These are phyloP conservation scores for Epichloe sylvatica DNA, from an alignment of 2,329 filamentous ascomycete genomes.

Conservation along the genomic window DNA sequence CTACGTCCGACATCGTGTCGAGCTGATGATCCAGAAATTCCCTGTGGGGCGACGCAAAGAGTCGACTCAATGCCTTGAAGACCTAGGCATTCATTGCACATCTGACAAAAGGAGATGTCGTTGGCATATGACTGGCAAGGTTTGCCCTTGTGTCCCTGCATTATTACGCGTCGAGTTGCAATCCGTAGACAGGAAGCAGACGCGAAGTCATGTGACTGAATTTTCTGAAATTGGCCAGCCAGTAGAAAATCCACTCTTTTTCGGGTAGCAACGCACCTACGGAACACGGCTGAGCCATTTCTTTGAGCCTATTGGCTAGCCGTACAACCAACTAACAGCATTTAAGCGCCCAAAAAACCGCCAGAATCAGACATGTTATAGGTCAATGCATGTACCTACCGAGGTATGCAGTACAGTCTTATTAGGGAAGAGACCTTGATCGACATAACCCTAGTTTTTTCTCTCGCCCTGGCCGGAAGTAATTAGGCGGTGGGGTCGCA, in stretches of 20 bases:
- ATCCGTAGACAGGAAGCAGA: neutral
- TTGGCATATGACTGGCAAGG: neutral
- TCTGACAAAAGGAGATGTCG: neutral
- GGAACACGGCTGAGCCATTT: neutral
- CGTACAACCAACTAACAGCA: neutral
- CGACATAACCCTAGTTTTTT: neutral
- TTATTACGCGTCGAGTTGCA: neutral
- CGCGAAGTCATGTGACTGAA: constrained; percentile 5
- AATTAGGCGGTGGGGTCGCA: neutral
- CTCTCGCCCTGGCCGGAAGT: neutral
- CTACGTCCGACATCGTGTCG: neutral
- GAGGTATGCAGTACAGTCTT: neutral
- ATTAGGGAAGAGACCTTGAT: neutral
- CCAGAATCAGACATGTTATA: neutral
- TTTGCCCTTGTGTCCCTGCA: neutral
- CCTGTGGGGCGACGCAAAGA: neutral
- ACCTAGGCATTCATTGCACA: neutral
- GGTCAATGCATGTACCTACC: neutral
- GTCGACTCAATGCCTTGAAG: neutral
- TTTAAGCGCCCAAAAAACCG: constrained; percentile 2
- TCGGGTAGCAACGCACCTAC: neutral
- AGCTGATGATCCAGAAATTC: neutral
- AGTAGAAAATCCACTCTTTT: neutral
- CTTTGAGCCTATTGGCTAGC: neutral
- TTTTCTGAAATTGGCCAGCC: neutral